A percentile compares a stretch with the other conserved stretches of the same genome.
Evolutionary conservation across 176 grass and related monocot genomes (phyloP).

Genomic region (Hsuehochloa calcarea): DNA sequence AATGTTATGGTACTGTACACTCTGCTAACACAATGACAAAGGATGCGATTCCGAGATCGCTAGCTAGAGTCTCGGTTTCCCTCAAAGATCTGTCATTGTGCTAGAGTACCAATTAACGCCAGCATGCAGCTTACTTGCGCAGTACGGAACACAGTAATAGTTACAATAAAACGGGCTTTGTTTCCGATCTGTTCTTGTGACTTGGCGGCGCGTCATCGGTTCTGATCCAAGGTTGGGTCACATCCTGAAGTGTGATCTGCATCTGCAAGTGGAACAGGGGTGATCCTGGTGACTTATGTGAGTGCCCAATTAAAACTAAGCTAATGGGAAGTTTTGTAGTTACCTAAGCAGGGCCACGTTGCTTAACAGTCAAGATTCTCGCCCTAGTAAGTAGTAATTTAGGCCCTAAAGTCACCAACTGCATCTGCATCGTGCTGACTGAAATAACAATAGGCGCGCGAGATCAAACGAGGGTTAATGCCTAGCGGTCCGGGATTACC

Average conservation of each 20-base stretch:
- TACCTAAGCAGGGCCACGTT: conserved; percentile 41
- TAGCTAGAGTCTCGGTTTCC: conserved; percentile 41
- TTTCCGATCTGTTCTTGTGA: background rate
- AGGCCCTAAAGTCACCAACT: conserved; percentile 14
- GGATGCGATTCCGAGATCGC: too few relatives aligned
- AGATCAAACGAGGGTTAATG: background rate
- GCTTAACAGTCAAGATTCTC: conserved; percentile 55
- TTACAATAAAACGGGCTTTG: background rate
- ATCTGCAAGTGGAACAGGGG: background rate
- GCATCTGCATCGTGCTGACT: conserved; percentile 26
- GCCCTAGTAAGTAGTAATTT: conserved; percentile 39
- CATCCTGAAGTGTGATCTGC: background rate
- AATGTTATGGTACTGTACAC: too few relatives aligned
- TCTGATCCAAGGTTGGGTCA: background rate
- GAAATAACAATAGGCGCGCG: conserved; percentile 19
- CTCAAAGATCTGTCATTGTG: background rate
- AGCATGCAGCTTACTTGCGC: background rate
- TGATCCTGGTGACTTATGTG: background rate
- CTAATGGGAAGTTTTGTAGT: background rate
- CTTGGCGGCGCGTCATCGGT: background rate
- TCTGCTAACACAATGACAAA: too few relatives aligned
- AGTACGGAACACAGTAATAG: background rate
- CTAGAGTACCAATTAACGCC: background rate
- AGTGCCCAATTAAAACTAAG: background rate
- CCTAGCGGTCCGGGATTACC: too few relatives aligned